These are phyloP conservation scores for Noccaea caerulescens DNA, from an alignment of 345 rosid species.

Conservation along the genomic window DNA sequence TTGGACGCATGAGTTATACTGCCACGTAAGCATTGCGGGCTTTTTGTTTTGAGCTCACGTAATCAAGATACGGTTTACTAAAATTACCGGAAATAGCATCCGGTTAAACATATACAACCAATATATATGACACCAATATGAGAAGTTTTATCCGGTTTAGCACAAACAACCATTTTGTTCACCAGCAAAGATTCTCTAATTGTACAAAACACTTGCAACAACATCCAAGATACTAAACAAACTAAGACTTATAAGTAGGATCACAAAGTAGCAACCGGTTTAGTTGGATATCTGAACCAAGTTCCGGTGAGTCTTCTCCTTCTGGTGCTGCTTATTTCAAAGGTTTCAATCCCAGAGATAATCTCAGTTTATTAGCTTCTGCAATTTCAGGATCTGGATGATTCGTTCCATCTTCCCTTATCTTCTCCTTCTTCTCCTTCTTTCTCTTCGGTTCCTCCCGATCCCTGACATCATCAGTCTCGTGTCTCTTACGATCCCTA, in stretches of 20 bases:
- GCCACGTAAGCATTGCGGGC: conserved; percentile 17
- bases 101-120: neutral
- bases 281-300: conserved; percentile 9
- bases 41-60: too few species aligned
- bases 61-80: too few species aligned
- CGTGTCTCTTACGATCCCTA: conserved; percentile 79
- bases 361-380: conserved; percentile 80
- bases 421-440: conserved; percentile 78
- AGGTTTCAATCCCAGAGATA: conserved; percentile 77
- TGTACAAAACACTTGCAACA: conserved; percentile 5
- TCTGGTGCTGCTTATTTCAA: conserved; percentile 43
- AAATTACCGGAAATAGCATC: neutral
- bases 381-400: conserved; percentile 94
- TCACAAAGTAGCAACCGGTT: conserved; percentile 5
- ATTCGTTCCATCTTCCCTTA: conserved; percentile 79
- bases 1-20: neutral
- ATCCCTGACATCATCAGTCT: conserved; percentile 45
- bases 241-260: neutral
- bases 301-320: conserved; percentile 4
- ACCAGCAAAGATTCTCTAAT: conserved; percentile 19
- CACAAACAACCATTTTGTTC: conserved; percentile 24
- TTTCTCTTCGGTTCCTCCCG: conserved; percentile 67
- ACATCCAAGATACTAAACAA: neutral
- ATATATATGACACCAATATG: neutral
- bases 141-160: conserved; percentile 20